Base-by-base conservation (phyloP, 257 asterid species). In the Jaltomata sinuosa region DNA sequence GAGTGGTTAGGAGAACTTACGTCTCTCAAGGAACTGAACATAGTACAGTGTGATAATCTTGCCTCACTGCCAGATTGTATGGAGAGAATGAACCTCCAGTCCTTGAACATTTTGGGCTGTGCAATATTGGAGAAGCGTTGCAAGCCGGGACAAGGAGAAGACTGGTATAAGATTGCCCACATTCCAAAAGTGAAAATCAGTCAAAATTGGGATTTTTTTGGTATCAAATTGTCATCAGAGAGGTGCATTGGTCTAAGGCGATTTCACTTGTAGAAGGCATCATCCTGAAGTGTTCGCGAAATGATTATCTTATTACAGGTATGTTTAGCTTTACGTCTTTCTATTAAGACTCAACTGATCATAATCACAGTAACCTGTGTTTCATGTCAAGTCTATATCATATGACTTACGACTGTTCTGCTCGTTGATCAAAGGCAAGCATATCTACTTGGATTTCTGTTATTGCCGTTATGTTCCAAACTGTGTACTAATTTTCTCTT, bases 91-190 rank as follows among this genome's bases (percentile, higher is more conserved):
- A 72, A 80, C 57, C 87, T 89, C 54, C 29, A 11, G 31, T 11
- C 6, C 1, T n/a, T 67, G 53, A 10, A 11, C 1, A 84, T 88
- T 27, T 18, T 3, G 11, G 9, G 36, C 19, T 87, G 89, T 27
- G 77, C 86, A 25, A 84, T 76, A 57, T 65, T 87, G 62, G 49
- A 85, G 36, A 85, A 69, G 87, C 78, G 71, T 68, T 83, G 83
- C 45, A 61, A 61, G 0, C 50, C 3, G 55, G 86, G 61, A 77
- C 53, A 11, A 3, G 88, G 86, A 29, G 86, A 83, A 69, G 84
- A 83, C 6, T 83, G 88, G 86, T 68, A 86, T 42, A 62, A 83
- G 76, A 76, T 86, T 47, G 65, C 42, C 7, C 65, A 79, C 83
- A 52, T 79, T 55, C 83, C 83, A 16, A 55, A 49, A 68, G 67